These are phyloP conservation scores for Thozetella sp. DNA, from an alignment of 495 filamentous ascomycete genomes.

Conservation along the genomic window DNA sequence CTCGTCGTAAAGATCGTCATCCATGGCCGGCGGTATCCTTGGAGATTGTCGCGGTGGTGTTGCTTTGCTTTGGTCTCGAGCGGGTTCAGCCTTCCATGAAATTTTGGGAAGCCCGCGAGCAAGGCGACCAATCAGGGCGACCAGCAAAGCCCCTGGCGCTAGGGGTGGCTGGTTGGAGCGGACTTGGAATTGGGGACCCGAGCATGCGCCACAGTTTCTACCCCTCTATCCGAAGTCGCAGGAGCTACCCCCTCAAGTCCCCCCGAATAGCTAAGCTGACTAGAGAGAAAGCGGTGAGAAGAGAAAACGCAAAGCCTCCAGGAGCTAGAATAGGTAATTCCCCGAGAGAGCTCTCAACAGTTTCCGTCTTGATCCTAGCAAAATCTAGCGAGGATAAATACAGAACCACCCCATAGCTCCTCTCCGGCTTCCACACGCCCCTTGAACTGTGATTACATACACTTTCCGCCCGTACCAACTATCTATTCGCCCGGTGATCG, in stretches of 20 bases:
- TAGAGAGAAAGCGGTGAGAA: background rate
- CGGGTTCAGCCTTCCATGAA: background rate
- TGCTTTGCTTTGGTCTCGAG: background rate
- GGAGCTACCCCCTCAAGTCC: background rate
- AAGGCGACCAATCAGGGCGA: background rate
- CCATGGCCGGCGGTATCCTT: conserved; percentile 16
- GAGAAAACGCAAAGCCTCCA: too few species aligned
- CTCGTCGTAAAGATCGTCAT: conserved; percentile 37
- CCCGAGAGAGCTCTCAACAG: too few species aligned
- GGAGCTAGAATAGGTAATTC: too few species aligned
- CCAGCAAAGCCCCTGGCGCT: background rate
- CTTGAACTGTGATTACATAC: too few species aligned
- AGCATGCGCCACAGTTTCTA: background rate
- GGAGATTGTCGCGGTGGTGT: background rate
- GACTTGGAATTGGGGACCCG: background rate
- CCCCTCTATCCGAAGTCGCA: conserved; percentile 2
- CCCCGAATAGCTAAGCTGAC: background rate
- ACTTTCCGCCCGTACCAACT: too few species aligned
- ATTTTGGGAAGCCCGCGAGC: background rate
- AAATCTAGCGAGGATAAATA: too few species aligned
- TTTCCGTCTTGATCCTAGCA: too few species aligned
- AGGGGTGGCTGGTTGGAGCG: background rate
- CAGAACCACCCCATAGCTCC: background rate
- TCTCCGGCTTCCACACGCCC: background rate
- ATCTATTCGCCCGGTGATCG: too few species aligned